Conservation (phyloP, 2,329 filamentous ascomycete species). For the Penicillium sp. region DNA sequence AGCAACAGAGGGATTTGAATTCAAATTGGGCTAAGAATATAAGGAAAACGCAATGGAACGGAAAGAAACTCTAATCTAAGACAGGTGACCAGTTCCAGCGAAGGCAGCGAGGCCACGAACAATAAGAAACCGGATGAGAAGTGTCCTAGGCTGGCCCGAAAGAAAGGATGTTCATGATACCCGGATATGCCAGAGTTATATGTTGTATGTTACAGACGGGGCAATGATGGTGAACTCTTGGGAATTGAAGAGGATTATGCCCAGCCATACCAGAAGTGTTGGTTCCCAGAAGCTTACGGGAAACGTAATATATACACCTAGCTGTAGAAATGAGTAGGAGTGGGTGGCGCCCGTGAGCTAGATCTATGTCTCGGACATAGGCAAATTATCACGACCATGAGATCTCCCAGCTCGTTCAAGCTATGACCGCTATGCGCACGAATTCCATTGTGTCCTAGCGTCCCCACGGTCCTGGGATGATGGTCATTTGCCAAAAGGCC, state of each 20-base stretch:
- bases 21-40: background rate
- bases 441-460: background rate
- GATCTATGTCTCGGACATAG: background rate
- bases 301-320: background rate
- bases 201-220: too few relatives aligned
- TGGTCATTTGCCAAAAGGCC: background rate
- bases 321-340: too few relatives aligned
- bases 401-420: background rate
- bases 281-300: background rate
- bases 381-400: background rate
- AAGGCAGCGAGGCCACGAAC: background rate
- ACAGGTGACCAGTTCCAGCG: background rate
- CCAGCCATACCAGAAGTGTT: background rate
- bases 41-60: background rate
- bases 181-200: too few relatives aligned
- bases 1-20: background rate
- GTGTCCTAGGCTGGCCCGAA: background rate
- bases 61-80: background rate
- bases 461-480: background rate
- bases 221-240: background rate
- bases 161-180: background rate
- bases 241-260: background rate
- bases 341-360: background rate
- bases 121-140: background rate
- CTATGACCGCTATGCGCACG: background rate